Evolutionary conservation across 1,139 yeast genomes (phyloP), one percentile per base, ranked within the genome.

Genomic region (Pichia sp.): DNA sequence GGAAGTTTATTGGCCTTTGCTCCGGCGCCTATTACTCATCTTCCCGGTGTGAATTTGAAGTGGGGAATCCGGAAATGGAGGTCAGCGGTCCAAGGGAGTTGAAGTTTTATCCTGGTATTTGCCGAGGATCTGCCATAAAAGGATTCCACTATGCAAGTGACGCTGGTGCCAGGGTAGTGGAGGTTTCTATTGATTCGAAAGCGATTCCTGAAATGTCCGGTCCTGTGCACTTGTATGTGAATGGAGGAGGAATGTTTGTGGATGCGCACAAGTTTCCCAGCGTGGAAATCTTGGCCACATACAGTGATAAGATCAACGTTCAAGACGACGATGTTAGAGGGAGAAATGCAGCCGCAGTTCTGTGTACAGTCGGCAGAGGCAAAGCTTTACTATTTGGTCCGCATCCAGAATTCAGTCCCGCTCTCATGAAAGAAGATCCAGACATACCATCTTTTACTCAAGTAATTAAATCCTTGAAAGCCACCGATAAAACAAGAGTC

Each of bases 1-100:
- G 99, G 1, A 74, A 76, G 54, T 90, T 75, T 65, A 69, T 93
- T 41, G 99, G 99, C 0, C 80, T 93, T 60, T 93, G 99, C 71
- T 96, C 99, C n/a, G 99, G 99, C 38, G 98, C 88, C 0, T 93
- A 95, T 70, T 93, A 80, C 66, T 93, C 85, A 0, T 78, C 90
- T n/a, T 69, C 77, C 0, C 70, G 85, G 50, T 84, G 88, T 61
- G 98, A 93, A 66, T 95, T 93, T 68, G 96, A 90, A 64, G 83
- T 79, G 29, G 95, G 93, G 1, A 76, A 84, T 59, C 77, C 80
- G 0, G 59, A 57, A 1, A 71, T 88, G 78, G 98, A 92, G 65
- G 97, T 93, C 2, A 76, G 85, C 47, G 99, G 99, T 0, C 69
- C 85, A 0, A 75, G 99, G 61, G 97, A 93, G 61, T 74, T 95